A percentile compares a stretch with the other conserved stretches of the same genome.
Evolutionary conservation across 202 grass and related monocot species (phyloP).

Genomic region (Panicum virgatum): DNA sequence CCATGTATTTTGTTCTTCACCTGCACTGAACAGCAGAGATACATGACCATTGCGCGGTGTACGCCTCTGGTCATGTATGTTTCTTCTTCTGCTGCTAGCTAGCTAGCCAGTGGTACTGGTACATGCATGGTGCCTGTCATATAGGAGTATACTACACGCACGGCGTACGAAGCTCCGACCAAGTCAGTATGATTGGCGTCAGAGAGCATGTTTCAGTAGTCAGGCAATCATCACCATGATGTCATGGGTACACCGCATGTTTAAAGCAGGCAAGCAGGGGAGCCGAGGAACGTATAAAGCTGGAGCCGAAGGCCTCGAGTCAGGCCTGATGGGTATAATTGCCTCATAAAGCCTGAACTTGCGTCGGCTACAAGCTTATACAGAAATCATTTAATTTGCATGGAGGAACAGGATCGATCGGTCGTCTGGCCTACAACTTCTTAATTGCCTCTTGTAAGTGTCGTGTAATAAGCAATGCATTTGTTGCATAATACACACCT

Average conservation of each 20-base stretch:
- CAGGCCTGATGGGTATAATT: slow-evolving; percentile 42
- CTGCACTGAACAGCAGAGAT: neutral
- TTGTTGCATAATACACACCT: neutral
- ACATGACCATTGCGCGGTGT: neutral
- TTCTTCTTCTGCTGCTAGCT: neutral
- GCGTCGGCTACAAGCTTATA: slow-evolving; percentile 45
- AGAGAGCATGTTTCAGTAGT: slow-evolving; percentile 36
- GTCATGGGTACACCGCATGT: slow-evolving; percentile 42
- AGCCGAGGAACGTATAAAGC: slow-evolving; percentile 37
- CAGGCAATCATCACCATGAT: slow-evolving; percentile 44
- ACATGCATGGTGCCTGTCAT: neutral
- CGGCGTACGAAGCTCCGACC: slow-evolving; percentile 26
- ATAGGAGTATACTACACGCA: neutral
- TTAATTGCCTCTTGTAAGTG: neutral
- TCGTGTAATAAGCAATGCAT: neutral
- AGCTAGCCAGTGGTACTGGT: too few species aligned
- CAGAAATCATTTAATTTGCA: slow-evolving; percentile 21
- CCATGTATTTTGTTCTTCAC: too few species aligned
- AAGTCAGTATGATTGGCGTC: slow-evolving; percentile 35
- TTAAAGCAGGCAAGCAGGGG: slow-evolving; percentile 41
- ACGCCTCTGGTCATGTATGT: neutral
- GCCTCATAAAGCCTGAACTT: slow-evolving; percentile 42
- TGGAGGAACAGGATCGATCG: neutral
- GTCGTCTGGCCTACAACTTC: neutral
- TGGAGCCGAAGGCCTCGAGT: slow-evolving; percentile 33